These are phyloP conservation scores for Carallia brachiata DNA, from an alignment of 345 rosid genomes.

Conservation along the genomic window DNA sequence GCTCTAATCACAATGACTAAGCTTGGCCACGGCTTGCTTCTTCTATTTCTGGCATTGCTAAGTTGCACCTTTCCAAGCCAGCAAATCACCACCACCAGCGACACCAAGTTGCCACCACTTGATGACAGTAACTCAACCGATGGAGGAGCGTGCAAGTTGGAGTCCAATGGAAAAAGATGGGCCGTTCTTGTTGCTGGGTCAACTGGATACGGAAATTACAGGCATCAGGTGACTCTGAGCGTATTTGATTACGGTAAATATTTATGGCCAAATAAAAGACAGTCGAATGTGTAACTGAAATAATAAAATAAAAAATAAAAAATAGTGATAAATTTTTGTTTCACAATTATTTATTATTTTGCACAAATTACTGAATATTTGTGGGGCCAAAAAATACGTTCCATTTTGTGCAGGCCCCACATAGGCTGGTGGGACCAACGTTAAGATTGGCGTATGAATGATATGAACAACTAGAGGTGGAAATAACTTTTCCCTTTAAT, in stretches of 20 bases:
- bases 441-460: too few relatives aligned
- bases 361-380: too few relatives aligned
- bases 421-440: too few relatives aligned
- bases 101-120: too few relatives aligned
- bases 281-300: too few relatives aligned
- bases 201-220: constrained; percentile 38
- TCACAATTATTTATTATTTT: too few relatives aligned
- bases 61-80: not conserved
- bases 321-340: too few relatives aligned
- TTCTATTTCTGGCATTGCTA: not conserved
- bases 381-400: too few relatives aligned
- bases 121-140: not conserved
- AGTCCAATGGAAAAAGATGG: constrained; percentile 45
- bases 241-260: too few relatives aligned
- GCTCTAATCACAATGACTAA: not conserved
- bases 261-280: too few relatives aligned
- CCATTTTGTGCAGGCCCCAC: too few relatives aligned
- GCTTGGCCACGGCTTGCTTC: not conserved
- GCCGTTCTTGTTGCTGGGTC: constrained; percentile 81
- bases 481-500: not conserved
- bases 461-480: not conserved
- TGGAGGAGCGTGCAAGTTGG: not conserved
- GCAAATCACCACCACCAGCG: not conserved
- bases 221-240: constrained; percentile 59
- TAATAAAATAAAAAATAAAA: too few relatives aligned